Conservation (phyloP, 495 filamentous ascomycete species). For the Lindgomyces ingoldianus region DNA sequence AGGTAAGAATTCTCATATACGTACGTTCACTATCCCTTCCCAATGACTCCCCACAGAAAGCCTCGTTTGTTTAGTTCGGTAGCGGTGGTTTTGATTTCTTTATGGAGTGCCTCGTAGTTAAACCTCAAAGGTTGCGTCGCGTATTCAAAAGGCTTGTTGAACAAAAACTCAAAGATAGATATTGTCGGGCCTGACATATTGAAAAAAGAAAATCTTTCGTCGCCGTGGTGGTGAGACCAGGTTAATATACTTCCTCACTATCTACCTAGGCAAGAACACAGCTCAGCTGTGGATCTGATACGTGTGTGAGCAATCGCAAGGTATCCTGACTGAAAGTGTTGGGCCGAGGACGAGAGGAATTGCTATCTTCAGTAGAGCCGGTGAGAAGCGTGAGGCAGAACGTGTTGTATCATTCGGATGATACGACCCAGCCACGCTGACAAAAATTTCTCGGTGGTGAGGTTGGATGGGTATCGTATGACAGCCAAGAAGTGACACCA, state of each 20-base stretch:
- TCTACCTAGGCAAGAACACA: too few relatives aligned
- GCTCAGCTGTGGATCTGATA: background rate
- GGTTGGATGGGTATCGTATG: background rate
- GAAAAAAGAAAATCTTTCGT: background rate
- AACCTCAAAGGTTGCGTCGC: background rate
- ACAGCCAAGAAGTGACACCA: conserved; percentile 11
- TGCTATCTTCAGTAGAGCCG: too few relatives aligned
- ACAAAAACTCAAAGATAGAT: background rate
- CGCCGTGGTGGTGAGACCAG: background rate
- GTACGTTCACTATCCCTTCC: background rate
- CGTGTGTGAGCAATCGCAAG: background rate
- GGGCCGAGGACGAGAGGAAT: background rate
- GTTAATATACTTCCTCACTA: too few relatives aligned
- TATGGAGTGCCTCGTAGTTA: background rate
- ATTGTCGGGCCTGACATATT: background rate
- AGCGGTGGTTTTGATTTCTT: background rate
- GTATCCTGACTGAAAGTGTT: background rate
- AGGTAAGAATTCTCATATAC: too few relatives aligned
- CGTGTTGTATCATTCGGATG: too few relatives aligned
- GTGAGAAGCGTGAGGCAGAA: too few relatives aligned
- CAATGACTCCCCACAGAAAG: background rate
- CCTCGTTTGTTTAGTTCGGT: background rate
- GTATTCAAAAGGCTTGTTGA: background rate
- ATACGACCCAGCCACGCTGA: too few relatives aligned
- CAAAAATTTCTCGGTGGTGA: too few relatives aligned